Evolutionary conservation across 2,329 filamentous ascomycete species (phyloP), one percentile per base, ranked within the genome.

Genomic region (Ophiostoma piceae): DNA sequence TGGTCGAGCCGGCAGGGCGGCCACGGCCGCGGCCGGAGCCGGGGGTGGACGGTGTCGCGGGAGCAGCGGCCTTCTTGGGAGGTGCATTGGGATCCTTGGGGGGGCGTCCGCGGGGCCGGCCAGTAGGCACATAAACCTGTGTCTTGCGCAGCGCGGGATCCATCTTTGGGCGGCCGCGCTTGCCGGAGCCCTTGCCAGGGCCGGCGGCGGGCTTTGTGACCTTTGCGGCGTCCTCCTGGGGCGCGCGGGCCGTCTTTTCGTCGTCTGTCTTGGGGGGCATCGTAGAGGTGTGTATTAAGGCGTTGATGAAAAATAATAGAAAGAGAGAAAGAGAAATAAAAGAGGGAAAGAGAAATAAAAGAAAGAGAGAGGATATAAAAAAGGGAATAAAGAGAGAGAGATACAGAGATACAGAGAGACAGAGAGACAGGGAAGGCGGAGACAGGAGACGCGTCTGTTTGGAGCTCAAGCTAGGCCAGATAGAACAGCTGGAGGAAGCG

Each of bases 91-190:
- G 72, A 69, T 73, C 71, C 70, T 74, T 74, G 69, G 73, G 71
- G 3, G 74, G 73, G 1, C 74, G 72, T 43, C 74, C 74, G 32
- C 74, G 74, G 3, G 72, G 72, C 43, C 74, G 74, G 26, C 74
- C 74, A 4, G 74, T 74, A 6, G 74, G 74, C 69, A 74, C 74
- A 65, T 74, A 74, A 29, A 64, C 68, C 71, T 72, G 69, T 3
- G 71, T 72, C 72, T 74, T 74, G 71, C 74, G 74, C 72, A 71
- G 70, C 2, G 71, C 37, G 47, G 74, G 74, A 68, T 75, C 74
- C 72, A 74, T 71, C 57, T 71, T 72, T 8, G 74, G 74, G 7
- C 74, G 74, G 51, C 74, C 74, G 32, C 74, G 74, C 69, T 72
- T 73, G 67, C 71, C 72, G 2, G 71, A 69, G 60, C 72, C 73